Evolutionary conservation across 257 asterid genomes (phyloP), one percentile per base, ranked within the genome.

Genomic region (Phtheirospermum japonicum): DNA sequence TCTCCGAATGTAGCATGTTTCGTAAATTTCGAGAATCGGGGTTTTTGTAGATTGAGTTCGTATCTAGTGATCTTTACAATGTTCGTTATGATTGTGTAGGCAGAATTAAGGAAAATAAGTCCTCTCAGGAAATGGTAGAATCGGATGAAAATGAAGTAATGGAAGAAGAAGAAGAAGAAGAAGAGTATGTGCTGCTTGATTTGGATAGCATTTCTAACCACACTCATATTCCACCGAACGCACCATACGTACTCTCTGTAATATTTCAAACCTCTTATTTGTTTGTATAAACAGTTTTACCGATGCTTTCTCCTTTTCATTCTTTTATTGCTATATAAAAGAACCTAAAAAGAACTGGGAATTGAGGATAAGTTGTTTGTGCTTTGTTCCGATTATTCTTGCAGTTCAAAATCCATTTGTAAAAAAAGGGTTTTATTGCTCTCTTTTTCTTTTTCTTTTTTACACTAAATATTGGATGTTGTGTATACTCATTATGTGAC

Each of bases 171-270:
- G 75, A 64, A 52, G 76, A 62, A 23, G 86, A 82, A 32, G 88
- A 82, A 37, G 93, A 83, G 68, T 83, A 70, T 54, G 84, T 90
- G 14, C 65, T 88, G 79, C 74, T 88, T 65, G 94, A 91, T 77
- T 67, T 91, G 61, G 84, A 77, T 64, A 64, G 66, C 32, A 65
- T 85, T 65, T 46, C 80, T 31, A 67, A 63, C 14, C 83, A 76
- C 59, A 60, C 83, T 69, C 57, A 60, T 52, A 77, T 90, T 57
- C 87, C 92, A 34, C 76, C 77, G 0, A 82, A 85, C 54, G 89
- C 96, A 19, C 94, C 98, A 37, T 85, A 85, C 63, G 80, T 73
- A 49, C 83, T 88, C 65, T 83, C 94, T 45, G 98, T 90, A 80
- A 23, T 70, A 40, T 48, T 20, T 63, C 63, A 16, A 43, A 14